Evolutionary conservation across 2,329 filamentous ascomycete genomes (phyloP).

Genomic region (Penicillium sp.): DNA sequence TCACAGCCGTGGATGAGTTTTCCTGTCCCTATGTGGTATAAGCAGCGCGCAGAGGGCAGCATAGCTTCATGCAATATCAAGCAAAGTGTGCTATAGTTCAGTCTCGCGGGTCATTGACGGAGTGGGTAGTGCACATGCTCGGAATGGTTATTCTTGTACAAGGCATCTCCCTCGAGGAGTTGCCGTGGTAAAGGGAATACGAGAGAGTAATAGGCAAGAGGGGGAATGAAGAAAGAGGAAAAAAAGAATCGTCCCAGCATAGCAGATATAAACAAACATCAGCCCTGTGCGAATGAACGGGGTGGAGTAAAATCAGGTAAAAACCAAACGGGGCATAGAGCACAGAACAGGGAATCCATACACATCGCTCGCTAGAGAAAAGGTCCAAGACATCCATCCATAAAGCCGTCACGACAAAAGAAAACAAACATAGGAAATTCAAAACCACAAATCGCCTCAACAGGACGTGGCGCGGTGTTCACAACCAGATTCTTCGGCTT

Average conservation of each 20-base stretch:
- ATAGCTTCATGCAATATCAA: background rate
- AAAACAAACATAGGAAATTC: conserved; percentile 16
- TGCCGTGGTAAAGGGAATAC: conserved; percentile 11
- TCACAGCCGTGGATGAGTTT: background rate
- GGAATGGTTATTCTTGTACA: conserved; percentile 26
- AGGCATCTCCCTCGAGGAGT: conserved; percentile 19
- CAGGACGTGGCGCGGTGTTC: background rate
- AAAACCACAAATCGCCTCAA: conserved; percentile 8
- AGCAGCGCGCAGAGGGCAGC: background rate
- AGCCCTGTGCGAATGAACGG: conserved; percentile 5
- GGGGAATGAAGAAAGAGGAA: conserved; percentile 11
- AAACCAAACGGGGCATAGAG: conserved; percentile 21
- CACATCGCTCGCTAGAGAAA: conserved; percentile 38
- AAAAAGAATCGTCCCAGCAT: conserved; percentile 15
- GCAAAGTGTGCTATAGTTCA: background rate
- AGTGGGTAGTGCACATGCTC: conserved; percentile 1
- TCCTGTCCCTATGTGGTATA: background rate
- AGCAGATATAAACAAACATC: conserved; percentile 19
- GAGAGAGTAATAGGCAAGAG: conserved; percentile 5
- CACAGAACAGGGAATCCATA: conserved; percentile 25
- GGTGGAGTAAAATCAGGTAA: conserved; percentile 12
- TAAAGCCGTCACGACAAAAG: conserved; percentile 29
- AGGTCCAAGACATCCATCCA: conserved; percentile 31
- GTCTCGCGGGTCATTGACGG: background rate
- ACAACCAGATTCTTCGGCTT: conserved; percentile 4